Evolutionary conservation across 352 stramenopile species (phyloP), one percentile per base, ranked within the genome.

Genomic region (Phytopythium litorale): DNA sequence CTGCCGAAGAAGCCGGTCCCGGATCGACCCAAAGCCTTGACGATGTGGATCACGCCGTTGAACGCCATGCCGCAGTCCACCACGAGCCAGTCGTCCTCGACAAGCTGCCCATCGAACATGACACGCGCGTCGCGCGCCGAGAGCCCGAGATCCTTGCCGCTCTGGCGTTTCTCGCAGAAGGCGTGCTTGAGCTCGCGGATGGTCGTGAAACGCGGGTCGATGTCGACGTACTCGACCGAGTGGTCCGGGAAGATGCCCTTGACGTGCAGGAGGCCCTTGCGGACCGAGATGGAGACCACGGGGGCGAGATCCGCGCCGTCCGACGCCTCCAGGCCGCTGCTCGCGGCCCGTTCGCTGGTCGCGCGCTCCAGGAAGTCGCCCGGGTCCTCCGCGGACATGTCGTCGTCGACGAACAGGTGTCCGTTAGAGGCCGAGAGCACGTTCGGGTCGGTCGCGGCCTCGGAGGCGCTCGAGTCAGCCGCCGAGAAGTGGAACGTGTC

Each of bases 221-320:
- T 72, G 52, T 95, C 86, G 18, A 87, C 79, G 50, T 88, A 95
- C 68, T 92, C 86, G 15, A 87, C 82, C 30, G 81, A 91, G 58
- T 91, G 78, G 64, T 95, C 86, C 1, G 86, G 80, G 48, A 94
- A 94, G 32, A 91, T 72, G 57, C 83, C 86, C 46, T 92, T 92
- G 32, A 94, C 76, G 63, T 94, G 86, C n/a, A 92, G 65, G 7
- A 84, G 43, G 2, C 81, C 85, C 2, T 72, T 64, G 40, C 75
- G 72, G 19, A 91, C 75, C 0, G 78, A 87, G 4, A 75, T 49
- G 63, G 76, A 68, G 4, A 94, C 80, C 18, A 83, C 78, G 19
- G 72, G 69, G 25, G 75, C 64, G 35, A 75, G 9, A 30, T 50
- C 40, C 62, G 53, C 16, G 13, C 56, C 32, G 8, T 58, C 33